Evolutionary conservation across 495 filamentous ascomycete species (phyloP).

Genomic region (Neurospora tetrasperma): DNA sequence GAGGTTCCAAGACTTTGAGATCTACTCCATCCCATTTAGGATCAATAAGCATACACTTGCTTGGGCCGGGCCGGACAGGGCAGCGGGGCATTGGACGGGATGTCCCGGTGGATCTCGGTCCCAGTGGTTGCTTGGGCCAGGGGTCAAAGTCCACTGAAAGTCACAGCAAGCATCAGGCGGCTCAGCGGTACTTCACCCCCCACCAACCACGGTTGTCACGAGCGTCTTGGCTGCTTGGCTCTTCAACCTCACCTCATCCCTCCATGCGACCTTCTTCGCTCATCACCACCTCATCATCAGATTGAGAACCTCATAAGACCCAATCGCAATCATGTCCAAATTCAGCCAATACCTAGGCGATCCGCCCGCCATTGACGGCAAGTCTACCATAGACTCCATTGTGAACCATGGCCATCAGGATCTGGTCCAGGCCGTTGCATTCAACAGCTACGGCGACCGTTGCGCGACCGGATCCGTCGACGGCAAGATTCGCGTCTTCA

Average conservation of each 20-base stretch:
- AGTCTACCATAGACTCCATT: slow-evolving; percentile 41
- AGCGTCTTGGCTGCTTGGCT: not conserved
- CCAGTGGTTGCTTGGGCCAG: not conserved
- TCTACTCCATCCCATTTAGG: not conserved
- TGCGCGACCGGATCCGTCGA: slow-evolving; percentile 86
- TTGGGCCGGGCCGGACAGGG: not conserved
- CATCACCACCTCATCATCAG: not conserved
- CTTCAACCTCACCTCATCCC: not conserved
- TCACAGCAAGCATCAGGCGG: not conserved
- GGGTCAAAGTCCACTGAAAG: not conserved
- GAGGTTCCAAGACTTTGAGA: not conserved
- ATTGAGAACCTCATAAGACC: not conserved
- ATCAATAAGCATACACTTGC: not conserved
- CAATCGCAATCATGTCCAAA: slow-evolving; percentile 7
- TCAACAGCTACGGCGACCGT: slow-evolving; percentile 78
- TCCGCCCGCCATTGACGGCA: slow-evolving; percentile 68
- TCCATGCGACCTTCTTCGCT: not conserved
- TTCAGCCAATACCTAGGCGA: slow-evolving; percentile 47
- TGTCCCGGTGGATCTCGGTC: not conserved
- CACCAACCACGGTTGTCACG: not conserved
- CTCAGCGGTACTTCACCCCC: not conserved
- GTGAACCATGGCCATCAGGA: slow-evolving; percentile 56
- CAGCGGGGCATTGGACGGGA: not conserved
- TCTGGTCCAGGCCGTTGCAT: slow-evolving; percentile 56
- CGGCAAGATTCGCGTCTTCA: slow-evolving; percentile 89